Percentiles rank a stretch among this genome's conserved stretches.
These are phyloP conservation scores for Cryptococcus wingfieldii DNA, from an alignment of 1,284 basidiomycete species.

Conservation along the genomic window DNA sequence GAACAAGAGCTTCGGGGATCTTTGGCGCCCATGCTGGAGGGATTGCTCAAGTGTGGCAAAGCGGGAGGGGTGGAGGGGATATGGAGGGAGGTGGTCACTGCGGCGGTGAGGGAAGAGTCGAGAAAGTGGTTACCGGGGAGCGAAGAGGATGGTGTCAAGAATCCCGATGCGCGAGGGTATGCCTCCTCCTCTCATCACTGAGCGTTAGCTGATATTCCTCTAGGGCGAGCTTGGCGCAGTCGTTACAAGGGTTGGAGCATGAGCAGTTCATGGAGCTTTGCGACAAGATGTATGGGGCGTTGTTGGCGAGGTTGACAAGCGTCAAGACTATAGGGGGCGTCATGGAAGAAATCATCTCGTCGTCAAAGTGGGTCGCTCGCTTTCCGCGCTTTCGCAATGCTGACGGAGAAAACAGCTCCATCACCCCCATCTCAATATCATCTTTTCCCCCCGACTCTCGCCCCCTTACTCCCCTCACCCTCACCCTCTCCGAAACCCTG, in stretches of 20 bases:
- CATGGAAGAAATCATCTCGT: conserved; percentile 59
- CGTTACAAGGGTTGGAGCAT: conserved; percentile 52
- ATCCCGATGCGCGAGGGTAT: conserved; percentile 49
- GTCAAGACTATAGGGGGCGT: conserved; percentile 63
- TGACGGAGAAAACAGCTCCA: neutral
- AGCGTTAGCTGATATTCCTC: neutral
- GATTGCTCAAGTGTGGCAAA: conserved; percentile 69
- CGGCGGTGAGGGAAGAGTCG: conserved; percentile 63
- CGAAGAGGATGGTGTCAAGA: conserved; percentile 56
- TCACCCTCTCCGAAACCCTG: conserved; percentile 65
- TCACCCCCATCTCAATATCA: conserved; percentile 9
- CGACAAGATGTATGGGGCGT: conserved; percentile 60
- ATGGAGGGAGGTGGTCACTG: conserved; percentile 73
- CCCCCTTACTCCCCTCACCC: conserved; percentile 29
- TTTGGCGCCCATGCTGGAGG: conserved; percentile 63
- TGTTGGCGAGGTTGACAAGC: conserved; percentile 68
- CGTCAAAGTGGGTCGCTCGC: conserved; percentile 19
- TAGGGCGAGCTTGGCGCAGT: conserved; percentile 54
- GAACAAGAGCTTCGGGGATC: conserved; percentile 35
- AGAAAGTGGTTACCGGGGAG: conserved; percentile 39
- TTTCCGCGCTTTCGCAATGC: neutral
- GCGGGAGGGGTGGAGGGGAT: conserved; percentile 64
- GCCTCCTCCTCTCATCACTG: conserved; percentile 21
- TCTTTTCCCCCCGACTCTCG: neutral
- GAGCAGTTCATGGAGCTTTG: conserved; percentile 57